Evolutionary conservation across 441 rosid genomes (phyloP), one percentile per base, ranked within the genome.

Genomic region (Hura crepitans): DNA sequence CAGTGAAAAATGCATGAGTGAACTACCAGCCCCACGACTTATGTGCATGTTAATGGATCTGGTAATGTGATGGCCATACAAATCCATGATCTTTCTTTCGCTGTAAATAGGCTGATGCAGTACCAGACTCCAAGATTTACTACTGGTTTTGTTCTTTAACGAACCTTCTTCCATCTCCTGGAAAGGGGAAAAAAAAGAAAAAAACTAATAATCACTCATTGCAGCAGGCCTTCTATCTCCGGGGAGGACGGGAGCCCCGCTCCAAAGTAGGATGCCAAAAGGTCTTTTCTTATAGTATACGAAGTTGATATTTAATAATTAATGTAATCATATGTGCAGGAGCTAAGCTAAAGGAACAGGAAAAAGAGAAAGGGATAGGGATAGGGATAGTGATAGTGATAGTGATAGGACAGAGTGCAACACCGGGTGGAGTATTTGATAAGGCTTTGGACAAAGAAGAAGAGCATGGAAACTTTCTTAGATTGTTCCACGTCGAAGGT

Each of bases 361-460:
- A 91, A 84, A 83, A 77, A 39, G 92, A 89, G 73, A 93, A 89
- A 79, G 97, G 97, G 31, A 80, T 93, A 17, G 93, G 91, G 30
- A 83, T 88, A 68, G 75, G 90, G 79, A 91, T 93, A 74, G 96
- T 93, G 30, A 83, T 88, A 68, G 75, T 89, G 79, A 91, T 93
- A 74, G 96, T 93, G 75, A 93, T 93, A 72, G 98, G 98, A 69
- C 92, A 87, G 75, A 88, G 95, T 57, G 85, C 92, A 22, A 89
- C 86, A 33, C 77, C 84, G 18, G 98, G 93, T 1, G 96, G 98
- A 22, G 84, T 72, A 22, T 83, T 91, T 42, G 98, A 89, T 66
- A 87, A 80, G 74, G 86, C 86, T 3, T 75, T 93, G 3, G 96
- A 89, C 30, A 75, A 69, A 5, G 97, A 93, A 74, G 83, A 78